A percentile compares a stretch with the other conserved stretches of the same genome.
Conservation (phyloP, 345 rosid genomes). For the Hibiscus tridactylites region DNA sequence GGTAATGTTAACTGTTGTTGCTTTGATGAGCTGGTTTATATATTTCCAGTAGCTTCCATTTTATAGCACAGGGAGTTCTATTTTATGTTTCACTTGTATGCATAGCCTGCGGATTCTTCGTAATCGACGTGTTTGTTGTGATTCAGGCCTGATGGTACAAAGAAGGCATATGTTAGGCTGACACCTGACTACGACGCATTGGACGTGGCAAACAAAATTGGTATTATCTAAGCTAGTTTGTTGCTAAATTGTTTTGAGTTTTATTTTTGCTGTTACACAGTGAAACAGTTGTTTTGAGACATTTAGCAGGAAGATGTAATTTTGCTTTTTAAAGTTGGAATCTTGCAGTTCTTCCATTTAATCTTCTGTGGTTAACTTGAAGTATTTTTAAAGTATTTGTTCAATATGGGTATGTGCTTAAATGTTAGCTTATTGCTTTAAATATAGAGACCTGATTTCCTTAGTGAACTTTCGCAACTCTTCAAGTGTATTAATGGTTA, state of each 20-base stretch:
- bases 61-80: neutral
- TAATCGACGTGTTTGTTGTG: neutral
- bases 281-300: slow-evolving; percentile 6
- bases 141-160: slow-evolving; percentile 86
- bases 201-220: slow-evolving; percentile 95
- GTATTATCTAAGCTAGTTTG: slow-evolving; percentile 48
- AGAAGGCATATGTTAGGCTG: slow-evolving; percentile 89
- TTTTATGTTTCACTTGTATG: neutral
- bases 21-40: neutral
- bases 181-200: slow-evolving; percentile 87
- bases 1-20: slow-evolving; percentile 25
- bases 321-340: neutral
- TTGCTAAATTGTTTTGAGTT: neutral
- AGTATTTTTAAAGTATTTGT: neutral
- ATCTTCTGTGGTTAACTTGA: neutral
- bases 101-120: neutral
- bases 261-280: slow-evolving; percentile 1
- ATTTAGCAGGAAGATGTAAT: neutral
- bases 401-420: too few species aligned
- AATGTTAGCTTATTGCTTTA: too few species aligned
- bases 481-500: too few species aligned
- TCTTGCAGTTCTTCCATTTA: neutral
- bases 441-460: too few species aligned
- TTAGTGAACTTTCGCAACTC: too few species aligned
- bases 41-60: neutral